phyloP scores from a whole-genome alignment of 116 monocot genomes.

The Thalassia testudinum region DNA sequence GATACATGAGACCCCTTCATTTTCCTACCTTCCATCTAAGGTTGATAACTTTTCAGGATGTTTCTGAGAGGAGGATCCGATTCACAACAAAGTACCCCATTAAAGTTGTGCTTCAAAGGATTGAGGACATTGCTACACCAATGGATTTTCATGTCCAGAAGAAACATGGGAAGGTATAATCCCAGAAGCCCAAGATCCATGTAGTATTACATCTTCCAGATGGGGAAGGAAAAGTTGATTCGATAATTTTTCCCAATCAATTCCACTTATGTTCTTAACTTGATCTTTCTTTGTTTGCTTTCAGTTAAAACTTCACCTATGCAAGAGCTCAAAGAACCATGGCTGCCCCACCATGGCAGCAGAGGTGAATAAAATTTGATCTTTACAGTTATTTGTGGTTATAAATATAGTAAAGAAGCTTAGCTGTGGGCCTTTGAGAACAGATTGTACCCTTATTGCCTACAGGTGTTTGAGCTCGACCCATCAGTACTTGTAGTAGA shows the following conservation, averaged over 20 bases:
- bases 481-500: slow-evolving; percentile 61
- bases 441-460: no score
- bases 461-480: slow-evolving; percentile 68
- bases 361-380: slow-evolving; percentile 4
- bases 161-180: slow-evolving; percentile 38
- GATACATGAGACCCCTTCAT: no score
- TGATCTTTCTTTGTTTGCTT: not conserved
- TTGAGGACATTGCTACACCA: slow-evolving; percentile 41
- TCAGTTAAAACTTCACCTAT: slow-evolving; percentile 13
- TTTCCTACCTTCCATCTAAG: no score
- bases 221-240: not conserved
- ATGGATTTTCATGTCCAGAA: slow-evolving; percentile 70
- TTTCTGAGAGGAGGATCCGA: slow-evolving; percentile 64
- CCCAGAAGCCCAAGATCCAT: no score
- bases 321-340: slow-evolving; percentile 3
- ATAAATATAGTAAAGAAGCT: not conserved
- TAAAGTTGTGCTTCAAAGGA: slow-evolving; percentile 44
- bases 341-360: slow-evolving; percentile 8
- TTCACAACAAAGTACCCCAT: slow-evolving; percentile 65
- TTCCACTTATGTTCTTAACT: not conserved
- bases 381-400: not conserved
- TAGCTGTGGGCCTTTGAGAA: no score
- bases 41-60: slow-evolving; percentile 23
- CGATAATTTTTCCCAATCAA: not conserved
- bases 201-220: not conserved